Evolutionary conservation across 2,329 filamentous ascomycete species (phyloP), one percentile per base, ranked within the genome.

Genomic region (Colletotrichum tofieldiae): DNA sequence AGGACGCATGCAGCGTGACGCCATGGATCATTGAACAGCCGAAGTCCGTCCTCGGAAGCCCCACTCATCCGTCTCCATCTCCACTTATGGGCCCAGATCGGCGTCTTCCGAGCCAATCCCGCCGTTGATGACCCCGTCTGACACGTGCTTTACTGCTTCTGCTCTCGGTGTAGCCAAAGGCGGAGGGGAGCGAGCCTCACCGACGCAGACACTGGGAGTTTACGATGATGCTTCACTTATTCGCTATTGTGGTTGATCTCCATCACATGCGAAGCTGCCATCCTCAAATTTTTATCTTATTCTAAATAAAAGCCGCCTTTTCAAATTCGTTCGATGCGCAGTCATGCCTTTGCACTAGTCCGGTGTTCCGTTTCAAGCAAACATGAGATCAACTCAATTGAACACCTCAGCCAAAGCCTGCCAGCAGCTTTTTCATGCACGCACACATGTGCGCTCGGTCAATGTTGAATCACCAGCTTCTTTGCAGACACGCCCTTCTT

Each of bases 21-120:
- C 37, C 26, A 43, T 45, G 65, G 65, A 65, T 70, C 59, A 70
- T 51, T 14, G 14, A 64, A 41, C 6, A 32, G 8, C 60, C 70
- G 70, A 65, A 67, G 32, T 65, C 69, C 65, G 59, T 35, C 35
- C 16, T 20, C 6, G 1, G 0, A 0, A 7, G 5, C 0, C n/a
- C 29, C 41, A 11, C 18, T 49, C 23, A 3, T 29, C 20, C 35
- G n/a, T 23, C 3, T 8, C 58, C 52, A 45, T 1, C 3, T 8
- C 58, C 52, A 45, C 2, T 52, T 43, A 14, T 55, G 11, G 9
- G 35, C 16, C 16, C 9, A 5, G 16, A 55, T 47, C 58, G 65
- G 65, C 11, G 26, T 12, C 47, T 47, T 39, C 65, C 69, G 64
- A 52, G 58, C 68, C 64, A 71, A 71, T 71, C 64, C 64, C 64